A percentile compares a stretch with the other conserved stretches of the same genome.
These are phyloP conservation scores for Oryza punctata DNA, from an alignment of 176 grass and related monocot species.

Conservation along the genomic window DNA sequence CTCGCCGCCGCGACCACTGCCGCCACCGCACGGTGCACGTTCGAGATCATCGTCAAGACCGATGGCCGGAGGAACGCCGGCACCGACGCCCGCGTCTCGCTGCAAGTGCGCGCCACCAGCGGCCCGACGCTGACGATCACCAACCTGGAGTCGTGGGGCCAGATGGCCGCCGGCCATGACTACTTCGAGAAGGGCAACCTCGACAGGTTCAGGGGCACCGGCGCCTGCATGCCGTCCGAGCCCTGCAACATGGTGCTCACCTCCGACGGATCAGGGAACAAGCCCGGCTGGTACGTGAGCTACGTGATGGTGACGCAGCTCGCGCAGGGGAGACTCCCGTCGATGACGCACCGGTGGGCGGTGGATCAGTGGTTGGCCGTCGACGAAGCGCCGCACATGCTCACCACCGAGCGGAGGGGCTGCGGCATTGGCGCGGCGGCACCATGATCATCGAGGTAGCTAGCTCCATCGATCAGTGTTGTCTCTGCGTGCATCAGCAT, in stretches of 20 bases:
- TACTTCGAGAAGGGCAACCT: conserved; percentile 22
- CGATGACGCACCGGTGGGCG: neutral
- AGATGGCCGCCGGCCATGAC: neutral
- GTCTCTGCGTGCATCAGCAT: no score
- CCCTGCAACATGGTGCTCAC: neutral
- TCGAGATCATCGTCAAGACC: conserved; percentile 8
- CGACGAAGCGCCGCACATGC: neutral
- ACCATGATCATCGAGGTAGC: no score
- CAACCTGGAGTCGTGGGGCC: neutral
- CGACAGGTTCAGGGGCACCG: neutral
- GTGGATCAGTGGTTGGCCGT: no score
- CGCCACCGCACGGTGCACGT: neutral
- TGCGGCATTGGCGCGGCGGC: neutral
- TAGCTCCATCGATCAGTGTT: no score
- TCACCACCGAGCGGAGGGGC: neutral
- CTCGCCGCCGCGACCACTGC: neutral
- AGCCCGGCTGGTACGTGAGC: conserved; percentile 3
- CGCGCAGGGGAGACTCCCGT: neutral
- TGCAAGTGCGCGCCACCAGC: neutral
- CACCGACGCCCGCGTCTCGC: conserved; percentile 6
- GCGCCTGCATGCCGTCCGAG: neutral
- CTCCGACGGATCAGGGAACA: neutral
- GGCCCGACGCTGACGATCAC: neutral
- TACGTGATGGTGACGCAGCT: neutral
- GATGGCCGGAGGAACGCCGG: neutral